Percentiles rank a stretch among this genome's conserved stretches.
phyloP scores from a whole-genome alignment of 1,139 yeast species.

The Groenewaldozyma sp. region DNA sequence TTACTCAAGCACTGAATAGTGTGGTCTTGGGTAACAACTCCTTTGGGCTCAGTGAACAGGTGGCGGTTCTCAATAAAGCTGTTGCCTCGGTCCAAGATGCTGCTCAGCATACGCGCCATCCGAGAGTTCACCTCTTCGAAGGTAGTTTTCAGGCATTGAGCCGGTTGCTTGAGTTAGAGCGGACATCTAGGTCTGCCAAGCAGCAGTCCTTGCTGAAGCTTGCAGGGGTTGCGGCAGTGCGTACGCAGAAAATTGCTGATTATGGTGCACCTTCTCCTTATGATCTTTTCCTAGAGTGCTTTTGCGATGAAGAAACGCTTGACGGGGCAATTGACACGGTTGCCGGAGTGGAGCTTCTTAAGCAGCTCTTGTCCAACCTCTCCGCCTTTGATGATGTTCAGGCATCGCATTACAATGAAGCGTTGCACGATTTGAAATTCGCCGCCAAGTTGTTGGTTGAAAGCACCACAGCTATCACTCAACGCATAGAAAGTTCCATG shows the following conservation, averaged over 20 bases:
- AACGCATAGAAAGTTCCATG: no score
- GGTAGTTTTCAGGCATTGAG: background rate
- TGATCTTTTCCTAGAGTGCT: constrained; percentile 2
- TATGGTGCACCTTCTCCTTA: constrained; percentile 3
- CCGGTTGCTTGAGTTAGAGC: background rate
- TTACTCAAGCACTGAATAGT: no score
- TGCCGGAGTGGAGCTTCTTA: background rate
- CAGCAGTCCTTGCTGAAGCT: background rate
- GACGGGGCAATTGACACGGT: background rate
- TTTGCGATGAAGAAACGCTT: background rate
- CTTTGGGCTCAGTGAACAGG: background rate
- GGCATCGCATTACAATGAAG: background rate
- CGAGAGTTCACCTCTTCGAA: background rate
- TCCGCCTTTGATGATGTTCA: background rate
- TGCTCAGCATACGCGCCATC: background rate
- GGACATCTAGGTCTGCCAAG: background rate
- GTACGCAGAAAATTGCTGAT: background rate
- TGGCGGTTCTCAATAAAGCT: background rate
- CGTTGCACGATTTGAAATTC: background rate
- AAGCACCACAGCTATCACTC: no score
- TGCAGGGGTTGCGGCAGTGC: background rate
- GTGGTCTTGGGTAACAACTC: no score
- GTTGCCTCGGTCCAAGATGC: background rate
- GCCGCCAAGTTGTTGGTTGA: no score
- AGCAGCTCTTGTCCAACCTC: background rate